A percentile compares a stretch with the other conserved stretches of the same genome.
Evolutionary conservation across 129 eudicot genomes (phyloP).

Genomic region (Ambrosia trifida): DNA sequence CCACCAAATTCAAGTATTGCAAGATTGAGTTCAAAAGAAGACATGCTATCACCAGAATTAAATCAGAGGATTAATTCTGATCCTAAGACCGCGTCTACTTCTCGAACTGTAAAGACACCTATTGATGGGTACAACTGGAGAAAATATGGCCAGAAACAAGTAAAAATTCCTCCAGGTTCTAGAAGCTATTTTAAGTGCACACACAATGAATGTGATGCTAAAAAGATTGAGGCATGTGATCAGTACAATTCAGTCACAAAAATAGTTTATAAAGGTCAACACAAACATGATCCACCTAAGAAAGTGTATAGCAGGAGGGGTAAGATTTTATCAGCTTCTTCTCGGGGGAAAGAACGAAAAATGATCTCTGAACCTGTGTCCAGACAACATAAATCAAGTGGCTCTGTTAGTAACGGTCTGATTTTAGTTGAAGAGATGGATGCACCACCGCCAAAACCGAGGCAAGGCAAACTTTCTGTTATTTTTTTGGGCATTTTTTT

Average conservation of each 20-base stretch:
- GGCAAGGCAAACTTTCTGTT: slow-evolving; percentile 40
- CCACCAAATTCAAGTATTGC: slow-evolving; percentile 40
- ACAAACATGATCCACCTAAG: slow-evolving; percentile 88
- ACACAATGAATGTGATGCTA: slow-evolving; percentile 62
- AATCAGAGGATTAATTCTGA: slow-evolving; percentile 33
- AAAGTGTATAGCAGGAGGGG: slow-evolving; percentile 50
- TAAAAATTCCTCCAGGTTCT: slow-evolving; percentile 83
- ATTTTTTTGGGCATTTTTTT: not conserved
- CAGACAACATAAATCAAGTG: slow-evolving; percentile 43
- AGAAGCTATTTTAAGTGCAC: slow-evolving; percentile 93
- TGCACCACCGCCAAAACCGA: slow-evolving; percentile 49
- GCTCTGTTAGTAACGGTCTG: slow-evolving; percentile 38
- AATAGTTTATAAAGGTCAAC: slow-evolving; percentile 68
- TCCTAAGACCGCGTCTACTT: slow-evolving; percentile 31
- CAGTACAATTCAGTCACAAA: slow-evolving; percentile 45
- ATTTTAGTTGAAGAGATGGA: slow-evolving; percentile 50
- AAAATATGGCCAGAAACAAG: slow-evolving; percentile 95
- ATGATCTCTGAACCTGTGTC: slow-evolving; percentile 21
- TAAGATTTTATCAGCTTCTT: slow-evolving; percentile 34
- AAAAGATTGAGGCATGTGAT: slow-evolving; percentile 81
- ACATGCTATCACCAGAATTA: slow-evolving; percentile 23
- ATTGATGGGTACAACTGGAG: slow-evolving; percentile 90
- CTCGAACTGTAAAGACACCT: slow-evolving; percentile 44
- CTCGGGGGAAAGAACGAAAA: slow-evolving; percentile 37
- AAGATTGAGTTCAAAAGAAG: slow-evolving; percentile 42